These are phyloP conservation scores for Cercospora brassicicola DNA, from an alignment of 2,329 filamentous ascomycete genomes.

Conservation along the genomic window DNA sequence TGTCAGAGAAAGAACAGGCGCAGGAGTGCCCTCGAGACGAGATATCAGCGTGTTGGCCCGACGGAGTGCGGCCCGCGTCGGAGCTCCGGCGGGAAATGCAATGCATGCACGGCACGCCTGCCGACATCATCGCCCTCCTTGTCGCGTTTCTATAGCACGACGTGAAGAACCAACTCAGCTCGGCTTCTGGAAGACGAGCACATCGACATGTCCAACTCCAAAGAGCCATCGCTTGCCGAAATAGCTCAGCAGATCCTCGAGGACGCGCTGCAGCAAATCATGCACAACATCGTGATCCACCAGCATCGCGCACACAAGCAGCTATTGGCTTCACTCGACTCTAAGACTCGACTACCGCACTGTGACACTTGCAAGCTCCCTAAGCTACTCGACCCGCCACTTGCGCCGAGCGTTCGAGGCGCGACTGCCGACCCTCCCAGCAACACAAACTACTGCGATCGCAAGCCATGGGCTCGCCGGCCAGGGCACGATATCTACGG, in stretches of 20 bases:
- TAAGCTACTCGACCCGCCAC: slow-evolving; percentile 69
- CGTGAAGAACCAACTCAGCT: background rate
- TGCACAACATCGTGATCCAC: slow-evolving; percentile 72
- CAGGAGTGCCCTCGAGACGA: background rate
- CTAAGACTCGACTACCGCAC: slow-evolving; percentile 68
- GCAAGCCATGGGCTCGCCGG: slow-evolving; percentile 74
- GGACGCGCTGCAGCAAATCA: slow-evolving; percentile 72
- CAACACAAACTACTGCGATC: slow-evolving; percentile 69
- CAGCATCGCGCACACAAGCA: slow-evolving; percentile 78
- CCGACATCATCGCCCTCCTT: background rate
- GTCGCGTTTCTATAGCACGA: background rate
- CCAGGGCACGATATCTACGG: slow-evolving; percentile 78
- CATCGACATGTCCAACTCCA: slow-evolving; percentile 4
- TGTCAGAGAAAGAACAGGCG: too few species aligned
- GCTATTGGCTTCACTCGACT: slow-evolving; percentile 71
- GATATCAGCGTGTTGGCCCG: background rate
- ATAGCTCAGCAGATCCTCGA: slow-evolving; percentile 66
- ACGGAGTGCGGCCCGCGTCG: background rate
- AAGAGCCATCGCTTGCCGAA: slow-evolving; percentile 23
- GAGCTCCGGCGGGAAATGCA: background rate
- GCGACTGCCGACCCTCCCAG: slow-evolving; percentile 43
- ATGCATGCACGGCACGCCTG: background rate
- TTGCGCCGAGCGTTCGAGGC: slow-evolving; percentile 46
- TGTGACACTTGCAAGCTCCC: slow-evolving; percentile 75
- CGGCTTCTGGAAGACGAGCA: background rate